These are phyloP conservation scores for Microthyrium microscopicum DNA, from an alignment of 2,329 filamentous ascomycete species.

Conservation along the genomic window DNA sequence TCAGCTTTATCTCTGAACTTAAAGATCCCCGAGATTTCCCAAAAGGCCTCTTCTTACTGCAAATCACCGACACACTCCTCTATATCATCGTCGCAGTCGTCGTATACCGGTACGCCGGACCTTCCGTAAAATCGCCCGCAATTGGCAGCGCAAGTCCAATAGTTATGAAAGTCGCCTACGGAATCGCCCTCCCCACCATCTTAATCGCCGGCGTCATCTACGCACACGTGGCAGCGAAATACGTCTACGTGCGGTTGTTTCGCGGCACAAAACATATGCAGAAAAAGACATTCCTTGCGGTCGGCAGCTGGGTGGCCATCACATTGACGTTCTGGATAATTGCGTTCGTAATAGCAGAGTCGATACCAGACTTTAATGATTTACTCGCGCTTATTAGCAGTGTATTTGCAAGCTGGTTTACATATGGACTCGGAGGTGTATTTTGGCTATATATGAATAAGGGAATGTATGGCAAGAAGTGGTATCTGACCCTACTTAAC, in stretches of 20 bases:
- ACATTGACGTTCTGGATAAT: slow-evolving; percentile 29
- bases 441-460: slow-evolving; percentile 39
- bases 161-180: slow-evolving; percentile 48
- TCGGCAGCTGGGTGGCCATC: slow-evolving; percentile 30
- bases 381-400: slow-evolving; percentile 33
- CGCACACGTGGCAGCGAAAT: slow-evolving; percentile 48
- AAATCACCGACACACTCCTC: slow-evolving; percentile 40
- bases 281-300: slow-evolving; percentile 23
- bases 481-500: neutral
- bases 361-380: slow-evolving; percentile 38
- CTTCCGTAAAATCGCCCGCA: slow-evolving; percentile 45
- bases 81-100: slow-evolving; percentile 51
- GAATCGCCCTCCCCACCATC: slow-evolving; percentile 52
- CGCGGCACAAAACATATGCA: slow-evolving; percentile 39
- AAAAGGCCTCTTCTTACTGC: slow-evolving; percentile 45
- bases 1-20: slow-evolving; percentile 48
- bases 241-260: slow-evolving; percentile 48
- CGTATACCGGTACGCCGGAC: slow-evolving; percentile 50
- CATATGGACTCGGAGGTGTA: slow-evolving; percentile 34
- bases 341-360: slow-evolving; percentile 27
- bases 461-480: too few relatives aligned
- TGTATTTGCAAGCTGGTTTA: slow-evolving; percentile 38
- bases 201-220: slow-evolving; percentile 56
- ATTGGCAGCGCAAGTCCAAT: slow-evolving; percentile 41
- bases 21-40: slow-evolving; percentile 42